Percentiles rank a stretch among this genome's conserved stretches.
phyloP scores from a whole-genome alignment of 495 filamentous ascomycete species.

The Astrothelium subdiscretum region DNA sequence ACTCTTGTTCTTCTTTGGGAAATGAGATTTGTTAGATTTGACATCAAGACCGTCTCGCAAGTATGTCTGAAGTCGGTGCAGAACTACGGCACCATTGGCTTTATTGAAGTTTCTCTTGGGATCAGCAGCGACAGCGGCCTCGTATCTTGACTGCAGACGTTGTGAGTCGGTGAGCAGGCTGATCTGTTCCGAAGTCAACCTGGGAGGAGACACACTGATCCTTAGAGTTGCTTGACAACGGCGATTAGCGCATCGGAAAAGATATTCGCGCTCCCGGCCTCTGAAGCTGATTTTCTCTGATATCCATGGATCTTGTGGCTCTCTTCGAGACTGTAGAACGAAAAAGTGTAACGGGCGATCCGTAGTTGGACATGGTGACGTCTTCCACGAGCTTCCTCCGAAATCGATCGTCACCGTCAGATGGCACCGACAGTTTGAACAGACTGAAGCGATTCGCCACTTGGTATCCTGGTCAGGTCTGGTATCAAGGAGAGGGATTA shows the following conservation, averaged over 20 bases:
- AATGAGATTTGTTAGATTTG: constrained; percentile 35
- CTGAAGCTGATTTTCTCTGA: neutral
- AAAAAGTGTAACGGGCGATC: constrained; percentile 32
- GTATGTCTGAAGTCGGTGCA: constrained; percentile 49
- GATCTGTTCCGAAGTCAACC: constrained; percentile 39
- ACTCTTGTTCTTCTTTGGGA: constrained; percentile 57
- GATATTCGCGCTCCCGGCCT: constrained; percentile 14
- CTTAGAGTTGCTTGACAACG: constrained; percentile 44
- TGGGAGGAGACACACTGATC: constrained; percentile 43
- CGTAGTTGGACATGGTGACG: constrained; percentile 22
- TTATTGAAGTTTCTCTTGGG: constrained; percentile 42
- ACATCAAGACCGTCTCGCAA: constrained; percentile 47
- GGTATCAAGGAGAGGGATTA: constrained; percentile 31
- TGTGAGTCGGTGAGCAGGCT: constrained; percentile 44
- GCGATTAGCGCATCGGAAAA: constrained; percentile 49
- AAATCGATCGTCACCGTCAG: constrained; percentile 40
- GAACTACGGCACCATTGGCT: constrained; percentile 37
- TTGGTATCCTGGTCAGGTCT: constrained; percentile 27
- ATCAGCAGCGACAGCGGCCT: constrained; percentile 41
- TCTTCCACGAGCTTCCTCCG: neutral
- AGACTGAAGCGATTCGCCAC: constrained; percentile 44
- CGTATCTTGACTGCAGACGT: constrained; percentile 40
- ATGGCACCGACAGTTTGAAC: constrained; percentile 45
- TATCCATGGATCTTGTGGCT: neutral
- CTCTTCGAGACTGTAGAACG: constrained; percentile 6